Evolutionary conservation across 495 filamentous ascomycete genomes (phyloP).

Genomic region (Neurospora discreta): DNA sequence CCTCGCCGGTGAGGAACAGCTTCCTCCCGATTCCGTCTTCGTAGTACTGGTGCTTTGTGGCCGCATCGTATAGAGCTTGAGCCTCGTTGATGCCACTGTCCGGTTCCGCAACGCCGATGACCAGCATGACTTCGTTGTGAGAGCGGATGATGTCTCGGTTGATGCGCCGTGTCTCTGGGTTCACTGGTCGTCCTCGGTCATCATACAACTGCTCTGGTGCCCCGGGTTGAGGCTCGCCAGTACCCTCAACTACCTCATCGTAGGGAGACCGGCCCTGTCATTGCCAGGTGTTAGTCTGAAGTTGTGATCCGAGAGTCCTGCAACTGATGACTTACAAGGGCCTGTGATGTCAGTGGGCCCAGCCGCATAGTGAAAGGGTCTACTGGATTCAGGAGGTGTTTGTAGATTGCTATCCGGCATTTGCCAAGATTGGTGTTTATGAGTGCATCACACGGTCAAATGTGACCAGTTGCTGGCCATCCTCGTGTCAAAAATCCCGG

Average conservation of each 20-base stretch:
- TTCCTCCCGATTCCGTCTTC: constrained; percentile 29
- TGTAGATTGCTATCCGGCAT: not conserved
- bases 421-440: not conserved
- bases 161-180: constrained; percentile 41
- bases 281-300: not conserved
- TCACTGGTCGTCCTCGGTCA: constrained; percentile 56
- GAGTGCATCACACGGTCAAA: not conserved
- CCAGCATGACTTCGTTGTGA: constrained; percentile 47
- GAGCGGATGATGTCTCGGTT: constrained; percentile 41
- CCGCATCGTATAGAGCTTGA: constrained; percentile 11
- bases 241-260: constrained; percentile 45
- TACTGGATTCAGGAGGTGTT: not conserved
- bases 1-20: constrained; percentile 25
- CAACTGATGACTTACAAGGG: constrained; percentile 30
- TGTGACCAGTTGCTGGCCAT: not conserved
- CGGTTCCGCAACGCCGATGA: constrained; percentile 42
- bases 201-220: constrained; percentile 52
- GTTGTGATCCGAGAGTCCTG: not conserved
- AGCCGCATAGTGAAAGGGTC: constrained; percentile 11
- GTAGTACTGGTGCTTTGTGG: constrained; percentile 22
- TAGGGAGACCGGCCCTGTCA: constrained; percentile 60
- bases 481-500: not conserved
- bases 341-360: constrained; percentile 39
- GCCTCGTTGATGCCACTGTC: constrained; percentile 23
- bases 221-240: constrained; percentile 35